phyloP scores from a whole-genome alignment of 2,329 filamentous ascomycete species.

The Nigrograna mackinnonii region DNA sequence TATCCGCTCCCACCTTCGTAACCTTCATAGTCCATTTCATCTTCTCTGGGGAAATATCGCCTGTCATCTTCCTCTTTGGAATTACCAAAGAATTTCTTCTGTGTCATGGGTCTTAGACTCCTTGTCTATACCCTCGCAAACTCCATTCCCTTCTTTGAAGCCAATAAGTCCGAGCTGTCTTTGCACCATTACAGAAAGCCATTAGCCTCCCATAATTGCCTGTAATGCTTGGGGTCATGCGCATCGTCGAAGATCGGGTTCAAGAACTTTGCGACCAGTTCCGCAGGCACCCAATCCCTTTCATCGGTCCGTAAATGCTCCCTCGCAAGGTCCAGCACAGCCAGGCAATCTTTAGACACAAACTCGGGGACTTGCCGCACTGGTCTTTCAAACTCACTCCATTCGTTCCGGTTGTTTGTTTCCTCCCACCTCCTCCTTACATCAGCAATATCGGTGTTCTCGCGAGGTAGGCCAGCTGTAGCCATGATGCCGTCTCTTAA shows the following conservation, averaged over 20 bases:
- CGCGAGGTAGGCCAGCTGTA: conserved; percentile 4
- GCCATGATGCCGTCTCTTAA: conserved; percentile 4
- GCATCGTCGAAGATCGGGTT: conserved; percentile 4
- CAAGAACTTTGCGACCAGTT: conserved; percentile 7
- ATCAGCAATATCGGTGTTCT: conserved; percentile 1
- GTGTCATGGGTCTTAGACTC: too few species aligned
- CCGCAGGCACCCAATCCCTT: conserved; percentile 10
- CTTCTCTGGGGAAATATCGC: too few species aligned
- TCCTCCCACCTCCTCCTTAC: conserved; percentile 6
- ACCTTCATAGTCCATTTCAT: too few species aligned
- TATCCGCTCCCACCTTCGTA: too few species aligned
- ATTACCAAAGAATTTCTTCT: too few species aligned
- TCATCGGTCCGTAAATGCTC: conserved; percentile 9
- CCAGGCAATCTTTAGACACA: conserved; percentile 5
- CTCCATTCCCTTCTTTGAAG: too few species aligned
- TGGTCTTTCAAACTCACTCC: background rate
- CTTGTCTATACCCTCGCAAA: too few species aligned
- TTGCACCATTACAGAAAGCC: too few species aligned
- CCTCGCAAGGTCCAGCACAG: conserved; percentile 9
- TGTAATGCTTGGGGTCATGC: conserved; percentile 5
- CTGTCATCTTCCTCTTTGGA: too few species aligned
- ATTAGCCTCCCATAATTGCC: conserved; percentile 6
- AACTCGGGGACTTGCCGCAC: conserved; percentile 3
- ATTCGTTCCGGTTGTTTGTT: too few species aligned
- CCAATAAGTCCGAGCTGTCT: too few species aligned